Base-by-base conservation (phyloP, 192 early-diverging fungal species). In the Mortierella antarctica region DNA sequence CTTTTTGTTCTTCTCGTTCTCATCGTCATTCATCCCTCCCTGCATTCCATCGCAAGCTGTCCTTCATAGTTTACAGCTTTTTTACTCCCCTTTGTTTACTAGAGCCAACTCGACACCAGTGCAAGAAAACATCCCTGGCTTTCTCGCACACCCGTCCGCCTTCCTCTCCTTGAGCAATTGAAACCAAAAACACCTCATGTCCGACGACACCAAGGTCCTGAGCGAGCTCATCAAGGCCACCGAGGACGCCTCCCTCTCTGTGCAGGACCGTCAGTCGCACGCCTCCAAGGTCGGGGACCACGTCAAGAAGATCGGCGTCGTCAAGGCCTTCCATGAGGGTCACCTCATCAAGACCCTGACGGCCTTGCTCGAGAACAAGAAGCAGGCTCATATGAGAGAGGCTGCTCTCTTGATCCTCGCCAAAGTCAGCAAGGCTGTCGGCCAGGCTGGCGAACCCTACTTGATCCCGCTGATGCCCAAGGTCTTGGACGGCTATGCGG, bases 301-400 rank as follows among this genome's bases (percentile, higher is more conserved):
- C 23, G 91, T 87, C 53, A 83, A 83, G 70, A 63, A 71, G 42
- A 74, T 90, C 87, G 90, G 92, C 72, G 85, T 89, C 66, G 66
- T 87, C 71, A 82, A 73, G 44, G 77, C 83, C 61, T 88, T 94
- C 49, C 71, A 86, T 40, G 84, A 88, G 18, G 88, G 73, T 65
- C 83, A 83, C 20, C 76, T 93, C 57, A 54, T 92, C 50, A 88
- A 88, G 49, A 70, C 84, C 48, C 74, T 94, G 47, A 80, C 82
- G 49, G 86, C 86, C 52, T 83, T 90, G 23, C 76, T 89, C 63
- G 83, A 83, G 62, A 87, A 89, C 87, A 95, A 95, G 86, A 93
- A 93, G 86, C 82, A 67, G 62, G 67, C 85, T 57, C 59, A 64
- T 57, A 80, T 88, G 50, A 88, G 91, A 56, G 87, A 93, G 65